Conservation (phyloP, 768 basidiomycete genomes). For the Floccularia luteovirens region DNA sequence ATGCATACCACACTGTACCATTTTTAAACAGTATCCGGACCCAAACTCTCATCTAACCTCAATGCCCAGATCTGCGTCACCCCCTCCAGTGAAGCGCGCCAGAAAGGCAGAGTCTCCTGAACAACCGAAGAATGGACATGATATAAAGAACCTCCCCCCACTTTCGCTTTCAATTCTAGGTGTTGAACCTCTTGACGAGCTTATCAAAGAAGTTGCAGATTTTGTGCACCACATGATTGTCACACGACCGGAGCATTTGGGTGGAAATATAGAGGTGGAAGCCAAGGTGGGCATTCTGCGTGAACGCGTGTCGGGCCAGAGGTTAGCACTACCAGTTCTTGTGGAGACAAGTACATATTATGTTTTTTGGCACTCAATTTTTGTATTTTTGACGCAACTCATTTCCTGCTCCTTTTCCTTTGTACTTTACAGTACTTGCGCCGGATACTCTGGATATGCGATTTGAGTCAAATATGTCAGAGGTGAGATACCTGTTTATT, state of each 20-base stretch:
- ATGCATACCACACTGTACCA: no score
- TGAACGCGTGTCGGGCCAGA: constrained; percentile 45
- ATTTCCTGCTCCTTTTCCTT: constrained; percentile 3
- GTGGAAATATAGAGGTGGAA: constrained; percentile 75
- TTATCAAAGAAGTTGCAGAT: constrained; percentile 87
- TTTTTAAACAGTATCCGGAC: no score
- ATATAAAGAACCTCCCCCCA: constrained; percentile 36
- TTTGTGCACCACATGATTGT: constrained; percentile 72
- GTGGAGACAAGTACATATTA: constrained; percentile 74
- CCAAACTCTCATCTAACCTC: no score
- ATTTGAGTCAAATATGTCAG: constrained; percentile 92
- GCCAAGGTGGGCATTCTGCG: constrained; percentile 80
- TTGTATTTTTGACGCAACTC: constrained; percentile 4
- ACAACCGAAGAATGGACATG: constrained; percentile 2
- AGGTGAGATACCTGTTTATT: constrained; percentile 38
- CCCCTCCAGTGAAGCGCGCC: constrained; percentile 22
- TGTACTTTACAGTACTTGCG: constrained; percentile 48
- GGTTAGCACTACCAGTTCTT: constrained; percentile 64
- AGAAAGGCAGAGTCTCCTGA: constrained; percentile 12
- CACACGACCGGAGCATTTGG: constrained; percentile 40
- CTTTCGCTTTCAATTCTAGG: constrained; percentile 78
- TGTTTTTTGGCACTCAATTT: constrained; percentile 4
- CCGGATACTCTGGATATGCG: constrained; percentile 56
- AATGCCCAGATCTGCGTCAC: constrained; percentile 18
- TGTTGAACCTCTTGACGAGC: constrained; percentile 88